A percentile compares a stretch with the other conserved stretches of the same genome.
Evolutionary conservation across 164 flowering plant species (phyloP).

Genomic region (Annona squamosa): DNA sequence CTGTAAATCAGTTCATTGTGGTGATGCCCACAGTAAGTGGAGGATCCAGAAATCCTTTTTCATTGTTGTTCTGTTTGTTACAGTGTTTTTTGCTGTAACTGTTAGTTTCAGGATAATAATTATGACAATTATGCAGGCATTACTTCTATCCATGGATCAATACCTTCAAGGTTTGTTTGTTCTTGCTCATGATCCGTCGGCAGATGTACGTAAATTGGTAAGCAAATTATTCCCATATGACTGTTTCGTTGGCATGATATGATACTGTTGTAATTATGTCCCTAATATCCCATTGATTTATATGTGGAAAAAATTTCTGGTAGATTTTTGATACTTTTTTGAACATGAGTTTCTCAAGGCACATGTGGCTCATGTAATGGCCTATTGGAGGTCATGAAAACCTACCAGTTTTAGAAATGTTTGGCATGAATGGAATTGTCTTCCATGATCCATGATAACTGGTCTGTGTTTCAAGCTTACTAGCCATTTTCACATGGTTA

Average conservation of each 20-base stretch:
- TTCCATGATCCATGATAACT: too few species aligned
- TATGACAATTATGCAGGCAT: slow-evolving; percentile 47
- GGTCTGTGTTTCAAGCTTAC: too few species aligned
- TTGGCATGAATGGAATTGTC: too few species aligned
- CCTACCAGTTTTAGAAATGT: too few species aligned
- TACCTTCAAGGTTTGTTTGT: slow-evolving; percentile 91
- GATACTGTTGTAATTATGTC: not conserved
- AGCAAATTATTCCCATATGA: slow-evolving; percentile 12
- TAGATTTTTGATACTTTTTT: not conserved
- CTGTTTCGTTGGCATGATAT: not conserved
- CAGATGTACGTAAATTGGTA: slow-evolving; percentile 96
- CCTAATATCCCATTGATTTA: not conserved
- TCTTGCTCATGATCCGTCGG: slow-evolving; percentile 71
- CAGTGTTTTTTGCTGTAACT: slow-evolving; percentile 3
- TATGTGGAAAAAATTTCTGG: not conserved
- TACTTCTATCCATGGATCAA: slow-evolving; percentile 77
- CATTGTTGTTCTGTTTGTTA: slow-evolving; percentile 1
- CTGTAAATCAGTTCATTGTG: slow-evolving; percentile 90
- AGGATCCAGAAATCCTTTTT: not conserved
- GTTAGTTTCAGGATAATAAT: slow-evolving; percentile 2
- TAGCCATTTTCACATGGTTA: not conserved
- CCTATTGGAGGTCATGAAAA: too few species aligned
- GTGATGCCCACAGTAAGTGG: slow-evolving; percentile 85
- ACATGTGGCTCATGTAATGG: too few species aligned
- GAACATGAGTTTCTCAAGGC: not conserved